A percentile compares a stretch with the other conserved stretches of the same genome.
Conservation (phyloP, 1,139 yeast species). For the Yamadazyma atmosphaerica region DNA sequence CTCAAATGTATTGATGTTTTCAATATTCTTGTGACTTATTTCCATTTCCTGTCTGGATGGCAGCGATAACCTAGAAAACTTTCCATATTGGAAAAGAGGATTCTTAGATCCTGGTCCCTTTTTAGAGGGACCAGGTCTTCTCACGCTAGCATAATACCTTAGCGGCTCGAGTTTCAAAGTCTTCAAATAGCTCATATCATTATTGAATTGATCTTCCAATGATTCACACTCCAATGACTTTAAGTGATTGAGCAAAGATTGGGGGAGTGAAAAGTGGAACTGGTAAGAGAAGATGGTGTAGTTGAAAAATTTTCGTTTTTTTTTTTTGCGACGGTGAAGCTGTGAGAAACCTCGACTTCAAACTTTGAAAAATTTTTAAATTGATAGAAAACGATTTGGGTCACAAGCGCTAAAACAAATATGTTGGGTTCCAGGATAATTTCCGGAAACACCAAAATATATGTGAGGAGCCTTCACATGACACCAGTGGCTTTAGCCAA, state of each 20-base stretch:
- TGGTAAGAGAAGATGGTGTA: neutral
- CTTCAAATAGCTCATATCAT: conserved; percentile 5
- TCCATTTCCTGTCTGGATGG: conserved; percentile 21
- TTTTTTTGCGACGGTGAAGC: conserved; percentile 1
- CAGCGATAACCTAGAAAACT: conserved; percentile 26
- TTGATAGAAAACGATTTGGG: neutral
- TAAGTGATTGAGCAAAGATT: neutral
- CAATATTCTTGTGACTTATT: conserved; percentile 30
- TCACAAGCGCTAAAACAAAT: neutral
- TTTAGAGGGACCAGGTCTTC: neutral
- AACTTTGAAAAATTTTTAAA: neutral
- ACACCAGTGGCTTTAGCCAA: conserved; percentile 16
- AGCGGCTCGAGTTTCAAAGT: conserved; percentile 1
- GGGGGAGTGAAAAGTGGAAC: neutral
- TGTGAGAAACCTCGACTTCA: neutral
- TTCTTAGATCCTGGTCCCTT: conserved; percentile 1
- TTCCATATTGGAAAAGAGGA: conserved; percentile 22
- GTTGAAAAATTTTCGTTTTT: conserved; percentile 1
- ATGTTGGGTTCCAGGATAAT: neutral
- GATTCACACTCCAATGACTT: neutral
- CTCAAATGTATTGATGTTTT: conserved; percentile 59
- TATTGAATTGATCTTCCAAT: neutral
- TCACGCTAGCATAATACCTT: neutral
- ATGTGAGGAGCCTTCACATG: conserved; percentile 8
- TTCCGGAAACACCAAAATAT: neutral